Percentiles rank a stretch among this genome's conserved stretches.
Evolutionary conservation across 441 rosid species (phyloP).

Genomic region (Corymbia calophylla): DNA sequence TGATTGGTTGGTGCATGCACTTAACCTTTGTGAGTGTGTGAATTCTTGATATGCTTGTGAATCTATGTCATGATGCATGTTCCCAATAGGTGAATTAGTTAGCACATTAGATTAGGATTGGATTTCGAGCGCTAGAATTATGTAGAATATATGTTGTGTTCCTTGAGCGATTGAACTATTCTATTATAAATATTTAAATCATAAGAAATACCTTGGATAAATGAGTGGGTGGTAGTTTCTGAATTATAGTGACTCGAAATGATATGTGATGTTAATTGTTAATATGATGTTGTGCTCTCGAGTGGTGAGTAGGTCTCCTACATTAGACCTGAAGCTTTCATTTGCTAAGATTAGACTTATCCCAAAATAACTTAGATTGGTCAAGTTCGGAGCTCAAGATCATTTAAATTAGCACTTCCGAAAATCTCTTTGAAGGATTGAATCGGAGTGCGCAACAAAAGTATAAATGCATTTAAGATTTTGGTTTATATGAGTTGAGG

Average conservation of each 20-base stretch:
- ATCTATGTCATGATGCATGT: background rate
- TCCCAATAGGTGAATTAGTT: background rate
- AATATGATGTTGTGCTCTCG: no score
- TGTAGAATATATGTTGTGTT: background rate
- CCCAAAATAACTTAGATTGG: background rate
- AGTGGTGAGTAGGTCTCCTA: no score
- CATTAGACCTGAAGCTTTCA: no score
- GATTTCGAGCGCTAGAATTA: background rate
- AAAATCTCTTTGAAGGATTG: background rate
- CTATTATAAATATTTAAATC: background rate
- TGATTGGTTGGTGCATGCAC: background rate
- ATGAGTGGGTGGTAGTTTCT: background rate
- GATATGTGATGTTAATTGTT: background rate
- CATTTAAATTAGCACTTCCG: background rate
- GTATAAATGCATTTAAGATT: background rate
- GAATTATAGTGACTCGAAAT: background rate
- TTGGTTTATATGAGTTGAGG: background rate
- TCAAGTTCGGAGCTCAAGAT: background rate
- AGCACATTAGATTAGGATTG: background rate
- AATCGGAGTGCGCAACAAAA: rapidly evolving
- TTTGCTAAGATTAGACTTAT: no score
- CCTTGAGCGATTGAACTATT: background rate
- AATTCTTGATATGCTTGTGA: background rate
- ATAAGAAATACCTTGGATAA: background rate
- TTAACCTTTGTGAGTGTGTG: background rate